Evolutionary conservation across 2,329 filamentous ascomycete species (phyloP).

Genomic region (Monilinia aucupariae): DNA sequence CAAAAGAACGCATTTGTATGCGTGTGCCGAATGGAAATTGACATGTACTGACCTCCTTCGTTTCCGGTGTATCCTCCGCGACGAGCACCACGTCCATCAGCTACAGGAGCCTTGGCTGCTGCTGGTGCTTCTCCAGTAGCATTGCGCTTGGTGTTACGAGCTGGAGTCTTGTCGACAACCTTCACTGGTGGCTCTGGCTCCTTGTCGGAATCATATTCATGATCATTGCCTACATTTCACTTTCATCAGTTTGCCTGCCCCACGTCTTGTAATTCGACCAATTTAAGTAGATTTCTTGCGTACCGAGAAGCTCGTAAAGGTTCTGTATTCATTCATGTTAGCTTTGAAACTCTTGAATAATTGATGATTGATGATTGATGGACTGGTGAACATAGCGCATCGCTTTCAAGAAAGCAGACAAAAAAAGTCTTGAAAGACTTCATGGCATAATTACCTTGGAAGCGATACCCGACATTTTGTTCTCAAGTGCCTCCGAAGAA

Average conservation of each 20-base stretch:
- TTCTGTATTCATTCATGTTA: constrained; percentile 59
- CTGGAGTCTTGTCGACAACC: constrained; percentile 77
- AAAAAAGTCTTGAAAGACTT: constrained; percentile 10
- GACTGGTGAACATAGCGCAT: constrained; percentile 16
- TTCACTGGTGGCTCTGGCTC: constrained; percentile 73
- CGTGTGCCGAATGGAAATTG: background rate
- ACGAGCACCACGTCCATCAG: constrained; percentile 28
- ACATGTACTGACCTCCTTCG: constrained; percentile 73
- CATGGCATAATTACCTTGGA: constrained; percentile 34
- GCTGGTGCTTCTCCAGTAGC: constrained; percentile 66
- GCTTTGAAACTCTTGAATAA: constrained; percentile 27
- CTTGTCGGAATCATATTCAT: constrained; percentile 63
- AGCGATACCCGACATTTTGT: constrained; percentile 38
- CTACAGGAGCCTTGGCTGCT: constrained; percentile 29
- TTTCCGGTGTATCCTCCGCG: constrained; percentile 64
- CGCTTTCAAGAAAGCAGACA: constrained; percentile 17
- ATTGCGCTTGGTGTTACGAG: constrained; percentile 77
- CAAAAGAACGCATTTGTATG: background rate
- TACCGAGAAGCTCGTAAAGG: constrained; percentile 98
- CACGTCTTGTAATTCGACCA: constrained; percentile 18
- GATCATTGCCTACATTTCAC: constrained; percentile 47
- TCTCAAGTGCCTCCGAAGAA: constrained; percentile 38
- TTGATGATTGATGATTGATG: constrained; percentile 7
- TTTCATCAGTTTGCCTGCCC: constrained; percentile 31
- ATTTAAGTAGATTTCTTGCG: constrained; percentile 30